Evolutionary conservation across 192 early-diverging fungal species (phyloP), one percentile per base, ranked within the genome.

Genomic region (Entomortierella lignicola): DNA sequence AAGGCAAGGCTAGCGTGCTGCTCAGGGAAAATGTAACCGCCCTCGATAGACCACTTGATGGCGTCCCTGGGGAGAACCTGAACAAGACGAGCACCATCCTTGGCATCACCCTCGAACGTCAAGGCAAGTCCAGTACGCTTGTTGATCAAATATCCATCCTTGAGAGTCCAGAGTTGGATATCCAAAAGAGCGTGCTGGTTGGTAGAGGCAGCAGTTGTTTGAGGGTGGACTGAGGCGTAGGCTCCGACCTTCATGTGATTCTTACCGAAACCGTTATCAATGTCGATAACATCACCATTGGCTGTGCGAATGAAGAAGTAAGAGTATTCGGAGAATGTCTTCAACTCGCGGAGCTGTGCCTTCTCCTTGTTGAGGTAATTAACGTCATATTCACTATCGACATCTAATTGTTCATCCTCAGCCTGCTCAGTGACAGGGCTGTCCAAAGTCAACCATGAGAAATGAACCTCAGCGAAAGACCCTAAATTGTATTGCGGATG

Each of bases 91-190:
- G 66, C 73, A 26, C 37, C 48, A 25, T 67, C 41, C 60, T 77
- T 67, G 42, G 60, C 66, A 41, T 77, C 79, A 21, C 53, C 58
- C 56, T 71, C 51, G 26, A 71, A 44, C 34, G 69, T 68, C 58
- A 81, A 42, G 37, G 69, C 63, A 52, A 81, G 57, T 32, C 79
- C 79, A 51, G 69, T 81, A 44, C 79, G 68, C 69, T 81, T 81
- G 60, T 81, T 81, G 48, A 81, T 81, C 64, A 81, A 42, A 65
- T 81, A 72, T 15, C 79, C 79, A 37, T 71, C 79, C 32, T 67
- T 59, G 39, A 66, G 64, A 13, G 69, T 55, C 79, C 79, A 81
- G 43, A 81, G 79, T 60, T 81, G 79, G 30, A 77, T 77, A 34
- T 77, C 73, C 48, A 77, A 44, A 18, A 77, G 50, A 32, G 73